A percentile compares a stretch with the other conserved stretches of the same genome.
Evolutionary conservation across 306 rosid genomes (phyloP).

Genomic region (Boehmeria nivea): DNA sequence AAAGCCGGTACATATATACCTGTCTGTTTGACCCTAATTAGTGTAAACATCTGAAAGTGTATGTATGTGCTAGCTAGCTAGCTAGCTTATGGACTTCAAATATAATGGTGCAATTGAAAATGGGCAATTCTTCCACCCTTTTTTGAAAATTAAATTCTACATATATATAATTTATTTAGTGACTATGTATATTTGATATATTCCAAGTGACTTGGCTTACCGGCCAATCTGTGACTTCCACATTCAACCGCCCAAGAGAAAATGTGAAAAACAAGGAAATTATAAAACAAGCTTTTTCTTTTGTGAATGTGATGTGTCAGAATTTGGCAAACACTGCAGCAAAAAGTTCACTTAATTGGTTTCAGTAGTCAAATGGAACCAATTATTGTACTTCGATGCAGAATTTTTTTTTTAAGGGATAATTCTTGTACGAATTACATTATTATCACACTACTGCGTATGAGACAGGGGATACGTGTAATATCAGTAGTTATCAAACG

Average conservation of each 20-base stretch:
- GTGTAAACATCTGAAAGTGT: too few species aligned
- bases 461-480: too few species aligned
- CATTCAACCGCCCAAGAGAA: not conserved
- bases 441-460: too few species aligned
- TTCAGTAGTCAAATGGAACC: not conserved
- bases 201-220: not conserved
- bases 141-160: not conserved
- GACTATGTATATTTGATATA: too few species aligned
- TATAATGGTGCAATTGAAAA: not conserved
- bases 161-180: too few species aligned
- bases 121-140: not conserved
- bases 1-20: not conserved
- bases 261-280: not conserved
- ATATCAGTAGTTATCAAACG: too few species aligned
- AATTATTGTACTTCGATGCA: not conserved
- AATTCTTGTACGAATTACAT: not conserved
- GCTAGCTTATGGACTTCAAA: not conserved
- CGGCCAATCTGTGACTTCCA: not conserved
- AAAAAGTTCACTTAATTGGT: not conserved
- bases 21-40: too few species aligned
- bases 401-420: not conserved
- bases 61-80: too few species aligned
- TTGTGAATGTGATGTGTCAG: not conserved
- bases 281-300: not conserved
- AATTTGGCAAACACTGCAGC: not conserved